Base-by-base conservation (phyloP, 176 grass and related monocot genomes). In the Oryza glaberrima region DNA sequence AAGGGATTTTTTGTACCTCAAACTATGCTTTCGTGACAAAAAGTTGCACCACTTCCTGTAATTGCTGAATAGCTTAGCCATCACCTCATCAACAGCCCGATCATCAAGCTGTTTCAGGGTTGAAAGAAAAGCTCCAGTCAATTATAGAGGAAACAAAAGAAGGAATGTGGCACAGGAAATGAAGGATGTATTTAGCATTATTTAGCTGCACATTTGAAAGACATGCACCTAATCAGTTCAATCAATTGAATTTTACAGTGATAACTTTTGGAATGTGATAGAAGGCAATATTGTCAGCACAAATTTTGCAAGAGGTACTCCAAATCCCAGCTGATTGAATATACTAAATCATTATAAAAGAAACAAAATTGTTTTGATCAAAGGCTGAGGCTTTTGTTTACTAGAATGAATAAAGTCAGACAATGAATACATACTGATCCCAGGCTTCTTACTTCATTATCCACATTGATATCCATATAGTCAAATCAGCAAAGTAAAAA, bases 1-100 rank as follows among this genome's bases (percentile, higher is more conserved):
- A 65, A 70, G 58, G 58, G 3, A 67, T 75, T 69, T 67, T 76
- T 71, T 85, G 54, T 80, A 93, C 91, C 90, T 86, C 86, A 98
- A 89, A 84, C 93, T 95, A 86, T 95, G 84, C 47, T 98, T 98
- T 8, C 91, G 70, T 51, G 91, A 94, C 83, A 98, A 92, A 87
- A 98, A 98, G 76, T 98, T 95, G 82, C 96, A 98, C 96, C 96
- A 98, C 43, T 88, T 92, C 74, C 69, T 91, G 77, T 98, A 98
- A 89, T 98, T 98, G 79, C 88, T 94, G 83, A 98, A 98, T 87
- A 95, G 60, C 83, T 95, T 98, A 77, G 58, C 87, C 87, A 94
- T 95, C 72, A 95, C 93, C 41, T 88, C 91, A 79, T 98, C 85
- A 23, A 98, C 88, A 77, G 91, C 96, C 72, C 85, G 83, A 34